Conservation (phyloP, 768 basidiomycete species). For the Termitomyces heimii region DNA sequence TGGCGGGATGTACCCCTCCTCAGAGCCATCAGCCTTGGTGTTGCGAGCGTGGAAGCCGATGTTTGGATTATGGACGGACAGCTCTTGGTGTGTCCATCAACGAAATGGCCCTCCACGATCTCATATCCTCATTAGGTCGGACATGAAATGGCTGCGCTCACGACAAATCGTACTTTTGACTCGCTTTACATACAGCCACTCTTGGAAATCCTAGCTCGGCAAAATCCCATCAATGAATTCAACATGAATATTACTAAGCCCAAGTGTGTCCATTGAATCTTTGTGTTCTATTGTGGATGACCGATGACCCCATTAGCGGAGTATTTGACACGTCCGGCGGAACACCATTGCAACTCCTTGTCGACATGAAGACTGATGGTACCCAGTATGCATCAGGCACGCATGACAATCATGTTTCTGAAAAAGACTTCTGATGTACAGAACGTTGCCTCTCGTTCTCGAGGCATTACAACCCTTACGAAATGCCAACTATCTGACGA, state of each 20-base stretch:
- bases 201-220: constrained; percentile 29
- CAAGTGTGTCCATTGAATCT: constrained; percentile 26
- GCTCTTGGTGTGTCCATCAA: constrained; percentile 28
- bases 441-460: constrained; percentile 38
- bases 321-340: constrained; percentile 39
- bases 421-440: not conserved
- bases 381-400: constrained; percentile 24
- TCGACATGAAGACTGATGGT: constrained; percentile 50
- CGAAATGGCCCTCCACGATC: not conserved
- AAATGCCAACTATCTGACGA: constrained; percentile 38
- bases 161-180: constrained; percentile 36
- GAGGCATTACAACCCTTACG: constrained; percentile 40
- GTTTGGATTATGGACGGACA: constrained; percentile 41
- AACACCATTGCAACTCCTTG: constrained; percentile 38
- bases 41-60: constrained; percentile 49
- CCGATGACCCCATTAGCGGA: constrained; percentile 33
- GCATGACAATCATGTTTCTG: not conserved
- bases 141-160: constrained; percentile 37
- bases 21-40: constrained; percentile 41
- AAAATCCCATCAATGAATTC: constrained; percentile 38
- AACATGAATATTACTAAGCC: constrained; percentile 31
- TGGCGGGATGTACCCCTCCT: constrained; percentile 48
- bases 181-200: constrained; percentile 44
- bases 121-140: constrained; percentile 28
- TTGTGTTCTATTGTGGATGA: not conserved